Conservation (phyloP, 2,329 filamentous ascomycete species). For the Zelopaecilomyces penicillatus region DNA sequence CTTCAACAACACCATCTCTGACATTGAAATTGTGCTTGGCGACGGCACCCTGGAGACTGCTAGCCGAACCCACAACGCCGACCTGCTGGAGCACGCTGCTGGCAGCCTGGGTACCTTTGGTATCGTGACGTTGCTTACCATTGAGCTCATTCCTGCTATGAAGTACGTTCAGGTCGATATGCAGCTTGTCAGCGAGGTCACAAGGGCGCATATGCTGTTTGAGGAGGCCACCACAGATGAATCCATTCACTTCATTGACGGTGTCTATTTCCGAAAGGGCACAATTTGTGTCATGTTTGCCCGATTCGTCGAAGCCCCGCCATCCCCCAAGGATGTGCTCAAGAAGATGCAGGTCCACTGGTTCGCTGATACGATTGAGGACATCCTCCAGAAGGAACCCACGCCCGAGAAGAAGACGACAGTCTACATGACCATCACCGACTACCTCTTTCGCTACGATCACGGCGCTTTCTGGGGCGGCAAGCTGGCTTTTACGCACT, state of each 20-base stretch:
- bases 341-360: conserved; percentile 24
- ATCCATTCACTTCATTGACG: conserved; percentile 46
- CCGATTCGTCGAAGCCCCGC: conserved; percentile 31
- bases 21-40: conserved; percentile 46
- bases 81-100: conserved; percentile 45
- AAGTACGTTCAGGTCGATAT: conserved; percentile 43
- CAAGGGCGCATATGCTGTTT: conserved; percentile 27
- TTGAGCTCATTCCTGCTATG: conserved; percentile 40
- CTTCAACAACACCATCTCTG: conserved; percentile 44
- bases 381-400: conserved; percentile 17
- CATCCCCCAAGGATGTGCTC: conserved; percentile 36
- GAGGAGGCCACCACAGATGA: conserved; percentile 20
- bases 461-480: conserved; percentile 49
- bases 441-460: conserved; percentile 51
- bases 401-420: conserved; percentile 13
- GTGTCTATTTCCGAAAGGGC: conserved; percentile 40
- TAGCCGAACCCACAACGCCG: conserved; percentile 35
- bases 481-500: conserved; percentile 41
- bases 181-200: conserved; percentile 25
- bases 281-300: conserved; percentile 44
- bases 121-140: conserved; percentile 46
- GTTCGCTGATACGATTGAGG: conserved; percentile 22
- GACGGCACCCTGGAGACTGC: conserved; percentile 41
- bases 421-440: conserved; percentile 33
- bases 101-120: conserved; percentile 47